Conservation (phyloP, 805 yeast species). For the Suhomyces vadensis region DNA sequence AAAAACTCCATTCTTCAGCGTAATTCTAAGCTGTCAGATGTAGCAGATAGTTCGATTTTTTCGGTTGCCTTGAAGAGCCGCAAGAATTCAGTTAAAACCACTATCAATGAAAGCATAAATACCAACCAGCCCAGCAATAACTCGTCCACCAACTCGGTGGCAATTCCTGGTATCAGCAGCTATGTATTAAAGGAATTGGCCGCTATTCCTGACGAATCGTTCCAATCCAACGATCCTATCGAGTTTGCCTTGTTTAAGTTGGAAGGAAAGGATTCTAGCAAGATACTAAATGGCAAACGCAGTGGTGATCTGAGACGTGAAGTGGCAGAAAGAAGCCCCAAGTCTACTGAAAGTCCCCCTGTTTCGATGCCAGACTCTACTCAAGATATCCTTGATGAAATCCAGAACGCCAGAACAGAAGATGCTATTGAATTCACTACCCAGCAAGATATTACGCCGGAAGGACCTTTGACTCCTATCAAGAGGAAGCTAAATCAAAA, state of each 20-base stretch:
- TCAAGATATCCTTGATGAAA: constrained; percentile 39
- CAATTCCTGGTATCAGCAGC: constrained; percentile 55
- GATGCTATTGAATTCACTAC: constrained; percentile 32
- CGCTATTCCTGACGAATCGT: constrained; percentile 77
- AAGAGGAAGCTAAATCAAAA: constrained; percentile 10
- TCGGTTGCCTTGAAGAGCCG: constrained; percentile 28
- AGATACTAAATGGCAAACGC: constrained; percentile 1
- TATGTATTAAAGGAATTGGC: constrained; percentile 60
- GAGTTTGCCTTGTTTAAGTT: constrained; percentile 72
- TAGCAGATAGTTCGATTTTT: constrained; percentile 36
- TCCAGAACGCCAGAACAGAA: constrained; percentile 41
- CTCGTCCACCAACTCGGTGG: constrained; percentile 32
- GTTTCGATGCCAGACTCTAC: constrained; percentile 15
- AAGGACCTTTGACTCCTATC: constrained; percentile 35
- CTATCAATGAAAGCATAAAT: constrained; percentile 1
- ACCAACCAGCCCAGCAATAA: constrained; percentile 12
- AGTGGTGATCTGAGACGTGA: background rate
- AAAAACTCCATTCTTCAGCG: constrained; percentile 13
- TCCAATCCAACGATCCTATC: constrained; percentile 66
- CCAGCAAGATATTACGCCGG: constrained; percentile 16
- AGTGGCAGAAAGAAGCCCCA: background rate
- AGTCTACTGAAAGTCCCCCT: background rate
- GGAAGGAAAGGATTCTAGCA: constrained; percentile 56
- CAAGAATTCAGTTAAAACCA: constrained; percentile 15
- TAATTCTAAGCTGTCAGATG: constrained; percentile 29